phyloP scores from a whole-genome alignment of 441 rosid genomes.

The Aleurites moluccanus region DNA sequence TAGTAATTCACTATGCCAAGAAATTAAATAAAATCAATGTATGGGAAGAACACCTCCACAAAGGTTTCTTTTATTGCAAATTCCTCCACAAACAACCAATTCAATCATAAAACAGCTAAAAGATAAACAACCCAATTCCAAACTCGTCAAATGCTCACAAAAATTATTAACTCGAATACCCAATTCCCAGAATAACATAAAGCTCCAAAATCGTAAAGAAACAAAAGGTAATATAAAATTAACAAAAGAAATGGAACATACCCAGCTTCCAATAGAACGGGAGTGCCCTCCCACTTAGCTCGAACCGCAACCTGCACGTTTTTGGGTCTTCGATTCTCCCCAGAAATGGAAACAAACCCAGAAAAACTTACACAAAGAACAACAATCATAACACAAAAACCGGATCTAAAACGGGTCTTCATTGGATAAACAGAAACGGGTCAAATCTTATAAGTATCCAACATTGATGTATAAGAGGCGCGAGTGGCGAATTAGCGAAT shows the following conservation, averaged over 20 bases:
- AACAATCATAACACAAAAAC: conserved; percentile 38
- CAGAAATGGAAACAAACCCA: conserved; percentile 43
- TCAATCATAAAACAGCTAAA: neutral
- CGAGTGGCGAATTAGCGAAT: neutral
- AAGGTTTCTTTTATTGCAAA: neutral
- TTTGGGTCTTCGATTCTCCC: conserved; percentile 74
- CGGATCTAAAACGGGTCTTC: conserved; percentile 68
- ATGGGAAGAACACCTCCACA: neutral
- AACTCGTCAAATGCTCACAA: too few relatives aligned
- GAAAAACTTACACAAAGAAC: conserved; percentile 41
- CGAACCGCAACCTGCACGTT: conserved; percentile 90
- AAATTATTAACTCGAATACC: neutral
- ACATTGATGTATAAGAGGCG: conserved; percentile 24
- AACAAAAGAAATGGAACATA: conserved; percentile 20
- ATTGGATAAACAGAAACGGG: conserved; percentile 24
- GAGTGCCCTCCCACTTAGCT: conserved; percentile 98
- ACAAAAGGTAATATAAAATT: neutral
- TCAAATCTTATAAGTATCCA: conserved; percentile 27
- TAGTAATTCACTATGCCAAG: conserved; percentile 67
- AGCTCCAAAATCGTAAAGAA: neutral
- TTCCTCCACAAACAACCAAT: neutral
- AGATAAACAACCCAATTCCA: neutral
- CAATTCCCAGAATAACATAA: neutral
- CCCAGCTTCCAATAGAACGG: conserved; percentile 97
- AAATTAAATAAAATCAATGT: neutral